A percentile compares a stretch with the other conserved stretches of the same genome.
phyloP scores from a whole-genome alignment of 73 alveolate species.

The Loxodes magnus region DNA sequence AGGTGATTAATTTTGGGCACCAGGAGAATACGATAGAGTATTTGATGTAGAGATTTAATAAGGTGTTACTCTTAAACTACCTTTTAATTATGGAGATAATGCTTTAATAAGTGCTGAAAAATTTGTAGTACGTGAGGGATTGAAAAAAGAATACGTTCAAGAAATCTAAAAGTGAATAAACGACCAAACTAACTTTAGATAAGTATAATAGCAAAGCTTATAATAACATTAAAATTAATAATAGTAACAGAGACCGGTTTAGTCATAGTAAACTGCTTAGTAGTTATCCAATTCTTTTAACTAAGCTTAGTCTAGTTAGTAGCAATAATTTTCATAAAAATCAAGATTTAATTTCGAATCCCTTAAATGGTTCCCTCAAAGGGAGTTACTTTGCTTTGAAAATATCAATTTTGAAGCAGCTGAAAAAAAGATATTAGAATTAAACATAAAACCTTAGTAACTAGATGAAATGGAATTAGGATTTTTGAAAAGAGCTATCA shows the following conservation, averaged over 20 bases:
- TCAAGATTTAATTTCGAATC: constrained; percentile 17
- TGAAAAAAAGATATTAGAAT: constrained; percentile 76
- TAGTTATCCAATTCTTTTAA: constrained; percentile 47
- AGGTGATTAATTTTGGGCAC: constrained; percentile 87
- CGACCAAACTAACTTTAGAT: constrained; percentile 17
- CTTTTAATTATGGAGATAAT: constrained; percentile 92
- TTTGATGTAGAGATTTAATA: constrained; percentile 94
- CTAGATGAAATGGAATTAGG: constrained; percentile 61
- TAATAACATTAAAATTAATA: background rate
- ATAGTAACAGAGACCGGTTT: constrained; percentile 22
- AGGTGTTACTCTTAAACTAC: constrained; percentile 75
- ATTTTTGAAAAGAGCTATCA: constrained; percentile 46
- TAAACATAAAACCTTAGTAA: constrained; percentile 38
- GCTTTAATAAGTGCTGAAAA: constrained; percentile 85
- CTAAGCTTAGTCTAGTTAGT: constrained; percentile 14
- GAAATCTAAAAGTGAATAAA: constrained; percentile 48
- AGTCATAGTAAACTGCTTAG: constrained; percentile 34
- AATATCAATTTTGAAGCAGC: constrained; percentile 72
- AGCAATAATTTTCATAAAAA: constrained; percentile 32
- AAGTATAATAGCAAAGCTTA: constrained; percentile 3
- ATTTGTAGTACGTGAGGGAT: constrained; percentile 87
- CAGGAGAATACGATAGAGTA: constrained; percentile 94
- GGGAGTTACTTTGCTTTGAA: constrained; percentile 53
- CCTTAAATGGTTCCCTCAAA: constrained; percentile 43
- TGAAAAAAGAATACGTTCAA: constrained; percentile 67